Base-by-base conservation (phyloP, 371 early-diverging fungal genomes). In the Mortierella sp. region DNA sequence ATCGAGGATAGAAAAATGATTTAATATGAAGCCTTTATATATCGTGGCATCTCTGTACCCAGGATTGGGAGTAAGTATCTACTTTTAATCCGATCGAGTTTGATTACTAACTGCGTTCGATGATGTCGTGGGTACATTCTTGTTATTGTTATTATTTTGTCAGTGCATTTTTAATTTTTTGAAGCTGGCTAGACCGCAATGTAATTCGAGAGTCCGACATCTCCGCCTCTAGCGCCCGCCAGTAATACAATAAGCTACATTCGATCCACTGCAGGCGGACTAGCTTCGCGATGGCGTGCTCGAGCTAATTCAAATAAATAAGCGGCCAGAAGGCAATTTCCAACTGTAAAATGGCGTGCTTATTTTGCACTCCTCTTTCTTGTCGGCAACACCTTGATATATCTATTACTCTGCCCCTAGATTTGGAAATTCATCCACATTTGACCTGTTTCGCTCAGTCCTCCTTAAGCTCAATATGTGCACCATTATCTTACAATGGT, bases 261-360 rank as follows among this genome's bases (percentile, higher is more conserved):
- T 28, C 28, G 12, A 53, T 26, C 53, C 28, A 22, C 22, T 12
- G 17, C 8, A 8, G 26, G 28, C 53, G 28, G 53, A 53, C 51
- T 26, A 53, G 9, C 47, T 6, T 47, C 5, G 53, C 53, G 53
- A 53, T 53, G 23, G 53, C 53, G 53, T 53, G 53, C 53, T 53
- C 53, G 53, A 53, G 26, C 26, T n/a, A n/a, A n/a, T n/a, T n/a
- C n/a, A 53, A 9, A 53, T 8, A 10, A 12, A 53, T 4, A 28
- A 53, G 5, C 28, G 53, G 53, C 53, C 8, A 53, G 28, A 53
- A 28, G 28, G 53, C 53, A 15, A 53, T 6, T 45, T 10, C n/a
- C 45, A 35, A 12, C 9, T 28, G 53, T 13, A 53, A 17, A 53
- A 28, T 53, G 53, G 13, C 53, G 28, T 45, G 45, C 45, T 45